Base-by-base conservation (phyloP, 768 basidiomycete species). In the Paxillus rubicundulus region DNA sequence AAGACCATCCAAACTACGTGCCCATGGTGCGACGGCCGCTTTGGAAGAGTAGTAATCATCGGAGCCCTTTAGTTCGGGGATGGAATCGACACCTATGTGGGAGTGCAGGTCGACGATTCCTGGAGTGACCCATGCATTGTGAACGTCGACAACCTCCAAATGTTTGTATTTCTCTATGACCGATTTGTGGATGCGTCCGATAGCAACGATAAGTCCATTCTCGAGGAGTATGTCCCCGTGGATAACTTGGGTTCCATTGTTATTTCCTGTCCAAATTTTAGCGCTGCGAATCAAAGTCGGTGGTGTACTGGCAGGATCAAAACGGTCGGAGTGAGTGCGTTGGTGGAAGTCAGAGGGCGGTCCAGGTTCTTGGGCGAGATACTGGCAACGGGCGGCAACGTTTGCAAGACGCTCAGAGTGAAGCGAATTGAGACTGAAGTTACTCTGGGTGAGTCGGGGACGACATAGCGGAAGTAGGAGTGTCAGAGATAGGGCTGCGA, bases 1-100 rank as follows among this genome's bases (percentile, higher is more conserved):
- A 46, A 93, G 73, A 0, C 80, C 89, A 59, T 95, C 91, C 12
- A 92, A 66, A 27, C 82, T 84, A 33, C 89, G 77, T 8, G 93
- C 74, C 85, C 85, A 87, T 14, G 81, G 82, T 42, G 72, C 71
- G 3, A 73, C 42, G 8, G 33, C 12, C 0, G 73, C 76, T 42
- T 80, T 73, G 28, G 68, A 38, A 17, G 82, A 84, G 65, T 85
- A 82, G 41, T 60, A 76, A 61, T 88, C 86, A 13, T 47, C 52
- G 2, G 77, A 69, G 16, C 84, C 86, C n/a, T 61, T 49, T 2
- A 89, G 70, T 0, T 38, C 60, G 1, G 87, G 87, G 1, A 78
- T 68, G 12, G 82, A 58, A 17, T 61, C 71, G 32, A 82, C 77
- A 14, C 83, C 86, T 37, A 87, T 59, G 61, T 91, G 87, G 1